phyloP scores from a whole-genome alignment of 805 yeast species.

The Pichia deserticola region DNA sequence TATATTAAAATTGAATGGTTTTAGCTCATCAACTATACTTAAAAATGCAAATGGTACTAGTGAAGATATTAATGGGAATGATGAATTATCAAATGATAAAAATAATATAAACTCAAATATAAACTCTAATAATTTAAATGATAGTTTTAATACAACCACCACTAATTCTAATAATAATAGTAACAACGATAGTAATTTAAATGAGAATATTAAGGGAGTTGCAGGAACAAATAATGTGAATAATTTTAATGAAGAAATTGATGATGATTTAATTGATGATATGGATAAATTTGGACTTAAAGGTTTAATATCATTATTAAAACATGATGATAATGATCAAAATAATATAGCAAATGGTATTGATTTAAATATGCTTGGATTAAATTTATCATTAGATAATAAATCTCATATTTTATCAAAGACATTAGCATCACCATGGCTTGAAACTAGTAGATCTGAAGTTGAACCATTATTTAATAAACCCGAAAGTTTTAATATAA shows the following conservation, averaged over 20 bases:
- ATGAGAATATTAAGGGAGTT: not conserved
- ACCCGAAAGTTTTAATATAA: constrained; percentile 46
- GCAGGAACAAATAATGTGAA: not conserved
- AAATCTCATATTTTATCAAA: constrained; percentile 39
- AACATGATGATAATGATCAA: constrained; percentile 56
- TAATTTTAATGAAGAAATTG: constrained; percentile 11
- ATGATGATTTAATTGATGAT: constrained; percentile 24
- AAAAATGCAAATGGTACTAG: not conserved
- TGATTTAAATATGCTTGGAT: constrained; percentile 60
- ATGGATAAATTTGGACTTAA: constrained; percentile 61
- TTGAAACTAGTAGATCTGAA: constrained; percentile 81
- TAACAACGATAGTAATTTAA: not conserved
- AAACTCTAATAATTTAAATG: not conserved
- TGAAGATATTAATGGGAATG: no score
- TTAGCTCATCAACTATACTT: constrained; percentile 6
- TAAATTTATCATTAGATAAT: constrained; percentile 44
- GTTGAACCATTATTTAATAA: constrained; percentile 76
- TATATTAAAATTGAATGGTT: constrained; percentile 12
- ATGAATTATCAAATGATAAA: not conserved
- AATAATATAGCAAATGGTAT: constrained; percentile 67
- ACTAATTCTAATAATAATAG: no score
- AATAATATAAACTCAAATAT: not conserved
- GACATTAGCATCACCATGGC: constrained; percentile 89
- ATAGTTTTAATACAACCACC: not conserved
- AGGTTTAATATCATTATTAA: constrained; percentile 53